These are phyloP conservation scores for Scleromitrula shiraiana DNA, from an alignment of 2,329 filamentous ascomycete genomes.

Conservation along the genomic window DNA sequence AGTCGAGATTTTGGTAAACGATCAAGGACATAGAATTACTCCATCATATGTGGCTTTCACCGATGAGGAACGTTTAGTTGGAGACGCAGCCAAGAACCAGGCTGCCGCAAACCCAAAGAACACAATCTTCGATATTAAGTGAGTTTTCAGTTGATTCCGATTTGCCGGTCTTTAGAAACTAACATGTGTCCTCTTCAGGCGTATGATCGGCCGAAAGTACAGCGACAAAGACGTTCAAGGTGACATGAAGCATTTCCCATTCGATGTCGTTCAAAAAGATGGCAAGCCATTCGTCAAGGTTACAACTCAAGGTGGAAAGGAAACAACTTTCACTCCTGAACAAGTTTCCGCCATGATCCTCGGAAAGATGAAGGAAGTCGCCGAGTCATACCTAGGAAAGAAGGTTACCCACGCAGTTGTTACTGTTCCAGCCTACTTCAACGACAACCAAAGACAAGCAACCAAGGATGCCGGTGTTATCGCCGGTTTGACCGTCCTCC, in stretches of 20 bases:
- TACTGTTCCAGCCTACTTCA: conserved; percentile 96
- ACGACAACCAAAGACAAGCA: conserved; percentile 93
- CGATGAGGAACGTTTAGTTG: conserved; percentile 92
- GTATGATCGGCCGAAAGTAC: conserved; percentile 78
- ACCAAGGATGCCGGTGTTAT: conserved; percentile 93
- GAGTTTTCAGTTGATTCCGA: conserved; percentile 35
- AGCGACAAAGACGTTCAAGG: conserved; percentile 78
- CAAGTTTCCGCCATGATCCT: conserved; percentile 76
- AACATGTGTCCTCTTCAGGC: conserved; percentile 42
- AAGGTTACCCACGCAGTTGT: conserved; percentile 84
- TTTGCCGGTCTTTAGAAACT: conserved; percentile 23
- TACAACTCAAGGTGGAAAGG: conserved; percentile 45
- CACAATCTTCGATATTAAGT: conserved; percentile 45
- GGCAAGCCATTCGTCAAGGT: conserved; percentile 83
- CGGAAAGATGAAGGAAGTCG: conserved; percentile 78
- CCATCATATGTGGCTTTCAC: conserved; percentile 95
- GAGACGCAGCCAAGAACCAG: conserved; percentile 97
- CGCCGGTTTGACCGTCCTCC: conserved; percentile 88
- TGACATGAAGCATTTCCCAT: conserved; percentile 98
- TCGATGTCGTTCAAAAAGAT: conserved; percentile 83
- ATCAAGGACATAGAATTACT: conserved; percentile 94
- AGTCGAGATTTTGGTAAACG: conserved; percentile 92
- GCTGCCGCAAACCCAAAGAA: conserved; percentile 35
- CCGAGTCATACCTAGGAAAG: conserved; percentile 72
- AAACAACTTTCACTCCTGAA: conserved; percentile 71